Base-by-base conservation (phyloP, 2,329 filamentous ascomycete genomes). In the Diaporthe citri region DNA sequence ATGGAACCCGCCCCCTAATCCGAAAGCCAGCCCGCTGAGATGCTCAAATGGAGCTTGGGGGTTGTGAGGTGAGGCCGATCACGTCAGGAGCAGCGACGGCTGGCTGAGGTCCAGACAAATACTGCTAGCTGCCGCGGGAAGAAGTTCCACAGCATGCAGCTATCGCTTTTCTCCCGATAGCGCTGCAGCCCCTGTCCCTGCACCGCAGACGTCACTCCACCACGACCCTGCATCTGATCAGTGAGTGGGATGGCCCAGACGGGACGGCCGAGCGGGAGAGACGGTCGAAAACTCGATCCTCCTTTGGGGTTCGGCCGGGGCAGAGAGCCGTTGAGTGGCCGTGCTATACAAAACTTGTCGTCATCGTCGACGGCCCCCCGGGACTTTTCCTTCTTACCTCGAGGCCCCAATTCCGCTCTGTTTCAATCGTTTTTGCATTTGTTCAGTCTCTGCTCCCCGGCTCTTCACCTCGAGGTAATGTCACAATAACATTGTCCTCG, bases 201-300 rank as follows among this genome's bases (percentile, higher is more conserved):
- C 48, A 55, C 48, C 9, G 17, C 48, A 55, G 64, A 69, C 64
- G 64, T 69, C 64, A 69, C 64, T 41, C 64, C 64, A 69, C 64
- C 64, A 69, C 34, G 64, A 69, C 64, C 64, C 64, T 55, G 64
- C 34, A 67, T 67, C 31, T 41, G 64, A 41, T 51, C 62, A 13
- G 60, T 48, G 41, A 25, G 60, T 39, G 3, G 46, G 64, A 67
- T 46, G 64, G 62, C 46, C 62, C 31, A 67, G 62, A 66, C 28
- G 43, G 62, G 39, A 31, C 31, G 43, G 62, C 62, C 62, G 62
- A 48, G 62, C 62, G 62, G 62, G 31, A 52, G 13, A 25, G 22
- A 41, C 64, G 34, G 64, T 34, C 64, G 22, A 69, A 69, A 69
- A 69, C 64, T 69, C 48, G 64, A 69, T 31, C 64, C 64, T 69